phyloP scores from a whole-genome alignment of 78 protist species.

The Anaeramoeba flamelloides region DNA sequence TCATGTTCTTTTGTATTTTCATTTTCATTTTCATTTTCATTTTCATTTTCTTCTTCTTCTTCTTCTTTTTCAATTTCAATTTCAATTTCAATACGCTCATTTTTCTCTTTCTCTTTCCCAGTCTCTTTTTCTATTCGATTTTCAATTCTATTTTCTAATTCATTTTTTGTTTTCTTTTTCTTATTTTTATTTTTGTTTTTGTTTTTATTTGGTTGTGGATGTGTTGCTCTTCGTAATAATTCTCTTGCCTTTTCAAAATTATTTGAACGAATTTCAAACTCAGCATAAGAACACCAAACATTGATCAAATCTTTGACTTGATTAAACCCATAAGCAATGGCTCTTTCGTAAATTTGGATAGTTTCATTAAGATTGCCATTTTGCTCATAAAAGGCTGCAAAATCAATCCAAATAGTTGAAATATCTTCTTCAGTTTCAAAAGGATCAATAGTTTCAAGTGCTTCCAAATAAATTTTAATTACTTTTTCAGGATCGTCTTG shows the following conservation, averaged over 20 bases:
- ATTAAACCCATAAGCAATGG: background rate
- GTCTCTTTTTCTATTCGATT: too few species aligned
- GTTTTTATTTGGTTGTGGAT: background rate
- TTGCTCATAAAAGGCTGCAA: conserved; percentile 22
- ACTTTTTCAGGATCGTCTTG: conserved; percentile 6
- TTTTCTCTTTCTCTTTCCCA: too few species aligned
- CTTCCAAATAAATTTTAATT: conserved; percentile 35
- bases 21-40: too few species aligned
- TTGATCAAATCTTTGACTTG: background rate
- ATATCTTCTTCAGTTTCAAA: background rate
- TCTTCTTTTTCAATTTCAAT: too few species aligned
- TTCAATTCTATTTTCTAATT: too few species aligned
- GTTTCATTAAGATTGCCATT: background rate
- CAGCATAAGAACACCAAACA: background rate
- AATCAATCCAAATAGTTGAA: conserved; percentile 15
- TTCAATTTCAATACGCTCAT: too few species aligned
- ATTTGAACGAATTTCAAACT: background rate
- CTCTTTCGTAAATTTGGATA: background rate
- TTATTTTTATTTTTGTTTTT: background rate
- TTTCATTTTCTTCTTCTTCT: too few species aligned
- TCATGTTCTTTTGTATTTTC: too few species aligned
- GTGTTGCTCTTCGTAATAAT: background rate
- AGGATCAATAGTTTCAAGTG: conserved; percentile 50
- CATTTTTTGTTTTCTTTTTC: background rate
- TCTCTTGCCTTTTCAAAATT: background rate